Conservation (phyloP, 1,139 yeast species). For the Arxiozyma slooffiae region DNA sequence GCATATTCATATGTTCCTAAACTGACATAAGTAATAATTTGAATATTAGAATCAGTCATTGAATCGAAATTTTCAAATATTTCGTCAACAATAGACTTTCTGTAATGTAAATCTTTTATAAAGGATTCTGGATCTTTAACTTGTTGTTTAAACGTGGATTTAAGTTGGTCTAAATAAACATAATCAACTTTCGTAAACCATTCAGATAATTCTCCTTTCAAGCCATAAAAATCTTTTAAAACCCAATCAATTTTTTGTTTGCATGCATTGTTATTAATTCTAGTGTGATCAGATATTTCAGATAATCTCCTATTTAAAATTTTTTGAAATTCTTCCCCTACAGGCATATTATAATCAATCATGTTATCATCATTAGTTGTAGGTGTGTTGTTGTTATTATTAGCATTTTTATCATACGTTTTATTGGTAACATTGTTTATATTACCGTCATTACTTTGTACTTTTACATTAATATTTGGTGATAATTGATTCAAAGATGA, state of each 20-base stretch:
- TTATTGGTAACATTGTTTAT: not conserved
- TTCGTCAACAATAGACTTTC: slow-evolving; percentile 7
- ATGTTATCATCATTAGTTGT: not conserved
- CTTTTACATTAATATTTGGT: slow-evolving; percentile 1
- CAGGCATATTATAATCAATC: slow-evolving; percentile 31
- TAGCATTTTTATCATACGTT: not conserved
- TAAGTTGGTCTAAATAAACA: slow-evolving; percentile 13
- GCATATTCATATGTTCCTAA: slow-evolving; percentile 19
- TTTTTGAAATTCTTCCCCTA: slow-evolving; percentile 31
- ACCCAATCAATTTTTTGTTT: slow-evolving; percentile 40
- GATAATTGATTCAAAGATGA: slow-evolving; percentile 10
- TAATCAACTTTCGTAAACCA: slow-evolving; percentile 57
- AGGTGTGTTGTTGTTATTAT: not conserved
- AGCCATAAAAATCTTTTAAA: slow-evolving; percentile 35
- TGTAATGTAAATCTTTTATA: slow-evolving; percentile 15
- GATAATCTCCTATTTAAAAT: slow-evolving; percentile 32
- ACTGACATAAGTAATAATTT: slow-evolving; percentile 20
- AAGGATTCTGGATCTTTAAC: slow-evolving; percentile 18
- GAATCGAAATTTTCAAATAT: slow-evolving; percentile 7
- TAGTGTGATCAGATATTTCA: slow-evolving; percentile 20
- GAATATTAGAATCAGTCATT: slow-evolving; percentile 9
- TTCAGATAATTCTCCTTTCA: slow-evolving; percentile 44
- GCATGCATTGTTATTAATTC: slow-evolving; percentile 22
- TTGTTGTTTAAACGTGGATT: slow-evolving; percentile 15
- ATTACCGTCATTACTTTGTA: not conserved